Evolutionary conservation across 129 eudicot species (phyloP), one percentile per base, ranked within the genome.

Genomic region (Erigeron canadensis): DNA sequence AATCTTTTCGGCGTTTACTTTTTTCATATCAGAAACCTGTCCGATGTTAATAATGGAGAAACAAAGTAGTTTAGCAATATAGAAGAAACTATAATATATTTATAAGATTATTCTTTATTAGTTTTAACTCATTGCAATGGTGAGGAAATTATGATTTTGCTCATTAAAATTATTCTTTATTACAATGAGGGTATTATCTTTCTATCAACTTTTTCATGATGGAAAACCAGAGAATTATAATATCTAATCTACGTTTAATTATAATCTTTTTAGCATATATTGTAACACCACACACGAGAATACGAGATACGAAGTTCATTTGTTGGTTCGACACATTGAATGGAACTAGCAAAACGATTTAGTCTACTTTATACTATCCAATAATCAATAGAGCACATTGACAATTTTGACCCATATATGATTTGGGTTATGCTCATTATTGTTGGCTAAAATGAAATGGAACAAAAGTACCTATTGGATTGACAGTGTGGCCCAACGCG

Each of bases 11-110:
- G 19, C 17, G 63, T 21, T 69, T 46, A 64, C 53, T 16, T 22
- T 48, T 48, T 68, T 41, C 28, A 64, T 66, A 10, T 81, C 75
- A 3, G 70, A 70, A 39, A 78, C 69, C 86, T 83, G 69, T 42
- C 13, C 47, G 37, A 37, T 18, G 19, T 34, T 21, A 10, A 67
- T 38, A 19, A 62, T 56, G 46, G 10, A 42, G 28, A 7, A 5
- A 42, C 17, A 17, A n/a, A 21, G 17, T 6, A 4, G 10, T 23
- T 23, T 34, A 39, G 48, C 16, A 41, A 10, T 15, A 19, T 16
- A 10, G 21, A 16, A 55, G 2, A 55, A 19, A 64, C n/a, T 6
- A 13, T 3, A 8, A 18, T 22, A 13, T 51, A 9, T 59, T n/a
- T 13, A n/a, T 8, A 6, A 37, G 44, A 15, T 62, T 5, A 50